A percentile compares a stretch with the other conserved stretches of the same genome.
Conservation (phyloP, 441 rosid genomes). For the Oxalis stricta region DNA sequence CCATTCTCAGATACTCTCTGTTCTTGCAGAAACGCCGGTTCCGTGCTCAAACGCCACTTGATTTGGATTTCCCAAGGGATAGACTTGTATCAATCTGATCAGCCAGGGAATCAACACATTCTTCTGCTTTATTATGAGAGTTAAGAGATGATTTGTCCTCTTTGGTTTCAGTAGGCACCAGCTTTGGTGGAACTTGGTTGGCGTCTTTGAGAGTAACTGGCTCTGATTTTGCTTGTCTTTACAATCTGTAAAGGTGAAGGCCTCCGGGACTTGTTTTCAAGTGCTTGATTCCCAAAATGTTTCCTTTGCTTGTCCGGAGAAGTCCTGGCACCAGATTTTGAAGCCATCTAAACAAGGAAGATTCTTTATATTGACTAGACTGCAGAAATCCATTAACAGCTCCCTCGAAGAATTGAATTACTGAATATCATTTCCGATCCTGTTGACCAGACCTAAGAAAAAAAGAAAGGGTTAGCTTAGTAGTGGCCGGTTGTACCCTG, state of each 20-base stretch:
- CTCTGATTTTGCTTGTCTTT: constrained; percentile 21
- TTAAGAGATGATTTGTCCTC: constrained; percentile 13
- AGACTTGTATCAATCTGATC: constrained; percentile 30
- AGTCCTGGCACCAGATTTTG: constrained; percentile 24
- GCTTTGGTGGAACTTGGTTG: constrained; percentile 16
- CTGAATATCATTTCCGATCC: constrained; percentile 12
- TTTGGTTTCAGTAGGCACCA: constrained; percentile 5
- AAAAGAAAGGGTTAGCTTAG: no score
- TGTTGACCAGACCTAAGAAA: constrained; percentile 1
- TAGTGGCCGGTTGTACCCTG: no score
- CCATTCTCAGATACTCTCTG: constrained; percentile 15
- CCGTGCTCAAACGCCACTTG: constrained; percentile 9
- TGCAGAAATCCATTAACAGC: constrained; percentile 16
- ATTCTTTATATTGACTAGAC: constrained; percentile 7
- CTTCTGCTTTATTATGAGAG: constrained; percentile 19
- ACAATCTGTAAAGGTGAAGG: constrained; percentile 20
- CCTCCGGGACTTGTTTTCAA: constrained; percentile 17
- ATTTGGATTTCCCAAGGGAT: constrained; percentile 29
- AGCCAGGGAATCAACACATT: constrained; percentile 20
- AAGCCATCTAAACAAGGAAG: constrained; percentile 35
- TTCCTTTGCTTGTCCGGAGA: constrained; percentile 26
- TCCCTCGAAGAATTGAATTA: constrained; percentile 9
- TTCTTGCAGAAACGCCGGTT: constrained; percentile 7
- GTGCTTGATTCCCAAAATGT: constrained; percentile 15
- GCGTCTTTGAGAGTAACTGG: constrained; percentile 13